phyloP scores from a whole-genome alignment of 2,329 filamentous ascomycete species.

The Diplodia seriata region DNA sequence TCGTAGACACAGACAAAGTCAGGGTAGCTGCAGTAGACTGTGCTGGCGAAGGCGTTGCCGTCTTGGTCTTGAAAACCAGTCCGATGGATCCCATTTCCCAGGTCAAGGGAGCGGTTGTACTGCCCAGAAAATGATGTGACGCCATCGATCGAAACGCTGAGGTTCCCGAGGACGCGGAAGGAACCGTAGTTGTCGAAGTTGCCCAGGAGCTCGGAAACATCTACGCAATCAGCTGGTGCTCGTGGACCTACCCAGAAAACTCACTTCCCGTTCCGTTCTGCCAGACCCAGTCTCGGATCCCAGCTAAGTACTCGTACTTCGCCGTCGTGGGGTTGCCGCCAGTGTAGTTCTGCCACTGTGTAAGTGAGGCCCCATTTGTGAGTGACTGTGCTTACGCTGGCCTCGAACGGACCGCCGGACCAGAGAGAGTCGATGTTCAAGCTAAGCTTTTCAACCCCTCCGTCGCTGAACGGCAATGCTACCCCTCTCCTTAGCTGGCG shows the following conservation, averaged over 20 bases:
- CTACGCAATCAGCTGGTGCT: conserved; percentile 18
- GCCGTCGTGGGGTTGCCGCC: conserved; percentile 55
- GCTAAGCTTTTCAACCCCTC: conserved; percentile 53
- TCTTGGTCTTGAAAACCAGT: conserved; percentile 43
- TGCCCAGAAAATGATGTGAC: conserved; percentile 37
- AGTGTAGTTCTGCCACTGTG: conserved; percentile 48
- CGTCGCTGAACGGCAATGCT: conserved; percentile 54
- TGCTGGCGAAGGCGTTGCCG: conserved; percentile 43
- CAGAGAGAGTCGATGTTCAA: conserved; percentile 60
- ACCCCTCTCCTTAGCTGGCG: conserved; percentile 16
- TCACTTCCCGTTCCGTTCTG: conserved; percentile 49
- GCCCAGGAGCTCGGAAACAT: conserved; percentile 51
- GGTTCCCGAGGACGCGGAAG: conserved; percentile 57
- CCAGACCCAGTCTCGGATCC: conserved; percentile 57
- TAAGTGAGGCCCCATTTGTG: background rate
- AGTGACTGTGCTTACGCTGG: conserved; percentile 39
- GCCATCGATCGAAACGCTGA: conserved; percentile 51
- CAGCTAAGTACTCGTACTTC: conserved; percentile 47
- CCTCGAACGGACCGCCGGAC: conserved; percentile 59
- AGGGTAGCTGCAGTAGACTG: conserved; percentile 55
- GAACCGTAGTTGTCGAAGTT: conserved; percentile 52
- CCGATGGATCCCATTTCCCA: conserved; percentile 52
- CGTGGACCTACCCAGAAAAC: background rate
- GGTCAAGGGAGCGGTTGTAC: conserved; percentile 55
- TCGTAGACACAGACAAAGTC: conserved; percentile 52